Percentiles rank a stretch among this genome's conserved stretches.
These are phyloP conservation scores for Mortierella sp. DNA, from an alignment of 371 early-diverging fungal species.

Conservation along the genomic window DNA sequence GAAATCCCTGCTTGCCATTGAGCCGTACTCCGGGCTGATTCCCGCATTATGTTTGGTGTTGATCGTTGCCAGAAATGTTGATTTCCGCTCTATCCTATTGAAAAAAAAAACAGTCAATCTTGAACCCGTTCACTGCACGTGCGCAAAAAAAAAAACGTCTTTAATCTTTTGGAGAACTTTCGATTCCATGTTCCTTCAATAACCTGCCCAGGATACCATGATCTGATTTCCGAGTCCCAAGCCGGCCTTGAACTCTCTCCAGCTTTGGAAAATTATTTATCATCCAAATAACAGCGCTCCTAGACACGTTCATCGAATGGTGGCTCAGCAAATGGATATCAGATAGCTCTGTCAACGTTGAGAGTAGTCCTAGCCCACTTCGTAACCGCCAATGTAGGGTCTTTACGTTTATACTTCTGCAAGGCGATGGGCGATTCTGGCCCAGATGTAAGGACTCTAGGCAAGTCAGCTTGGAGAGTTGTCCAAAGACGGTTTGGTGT, in stretches of 20 bases:
- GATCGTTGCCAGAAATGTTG: background rate
- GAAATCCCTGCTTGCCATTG: background rate
- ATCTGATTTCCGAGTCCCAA: background rate
- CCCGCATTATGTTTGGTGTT: slow-evolving; percentile 8
- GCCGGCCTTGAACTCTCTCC: background rate
- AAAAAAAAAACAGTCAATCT: background rate
- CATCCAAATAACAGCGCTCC: slow-evolving; percentile 2
- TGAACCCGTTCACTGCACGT: background rate
- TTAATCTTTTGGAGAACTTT: background rate
- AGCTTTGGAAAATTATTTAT: background rate
- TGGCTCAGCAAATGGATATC: background rate
- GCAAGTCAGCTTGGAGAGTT: background rate
- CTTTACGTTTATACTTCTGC: background rate
- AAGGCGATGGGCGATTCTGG: background rate
- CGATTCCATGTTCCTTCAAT: background rate
- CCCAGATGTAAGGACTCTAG: background rate
- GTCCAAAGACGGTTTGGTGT: background rate
- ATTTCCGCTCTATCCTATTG: background rate
- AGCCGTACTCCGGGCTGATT: background rate
- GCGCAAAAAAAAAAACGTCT: background rate
- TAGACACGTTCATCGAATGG: background rate
- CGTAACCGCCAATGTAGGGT: background rate
- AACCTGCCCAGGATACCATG: background rate
- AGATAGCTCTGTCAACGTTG: background rate
- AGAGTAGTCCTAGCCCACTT: slow-evolving; percentile 1